phyloP scores from a whole-genome alignment of 2,329 filamentous ascomycete species.

The Thelonectria discophora region DNA sequence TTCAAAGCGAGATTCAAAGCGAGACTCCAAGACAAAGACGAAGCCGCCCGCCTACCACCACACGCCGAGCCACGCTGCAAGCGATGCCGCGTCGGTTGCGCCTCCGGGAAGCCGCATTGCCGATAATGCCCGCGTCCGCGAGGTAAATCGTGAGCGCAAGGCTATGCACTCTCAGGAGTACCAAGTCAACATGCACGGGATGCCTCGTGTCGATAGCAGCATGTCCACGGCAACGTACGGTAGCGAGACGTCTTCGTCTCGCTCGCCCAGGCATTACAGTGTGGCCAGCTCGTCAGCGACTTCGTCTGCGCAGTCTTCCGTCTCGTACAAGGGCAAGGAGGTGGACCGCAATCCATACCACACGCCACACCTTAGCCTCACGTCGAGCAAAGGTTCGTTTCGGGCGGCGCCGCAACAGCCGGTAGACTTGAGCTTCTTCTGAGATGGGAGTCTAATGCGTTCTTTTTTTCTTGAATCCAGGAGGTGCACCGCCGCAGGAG shows the following conservation, averaged over 20 bases:
- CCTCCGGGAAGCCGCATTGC: conserved; percentile 60
- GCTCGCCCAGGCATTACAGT: conserved; percentile 25
- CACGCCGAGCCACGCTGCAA: conserved; percentile 68
- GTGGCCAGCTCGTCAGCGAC: conserved; percentile 10
- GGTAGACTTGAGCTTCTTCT: conserved; percentile 25
- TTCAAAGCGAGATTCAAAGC: not conserved
- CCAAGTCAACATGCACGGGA: conserved; percentile 49
- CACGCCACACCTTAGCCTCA: conserved; percentile 47
- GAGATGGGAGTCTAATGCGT: conserved; percentile 11
- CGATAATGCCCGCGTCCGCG: conserved; percentile 58
- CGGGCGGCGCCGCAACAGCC: conserved; percentile 27
- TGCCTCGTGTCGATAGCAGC: conserved; percentile 58
- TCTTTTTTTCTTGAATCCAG: conserved; percentile 1
- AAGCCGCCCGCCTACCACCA: conserved; percentile 61
- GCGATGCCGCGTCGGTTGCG: conserved; percentile 64
- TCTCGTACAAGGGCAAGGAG: conserved; percentile 56
- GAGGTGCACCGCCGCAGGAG: conserved; percentile 40
- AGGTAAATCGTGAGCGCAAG: conserved; percentile 60
- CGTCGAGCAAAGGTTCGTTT: conserved; percentile 50
- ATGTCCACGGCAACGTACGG: conserved; percentile 58
- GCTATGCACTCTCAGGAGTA: conserved; percentile 48
- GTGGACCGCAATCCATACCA: conserved; percentile 46
- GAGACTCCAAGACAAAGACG: conserved; percentile 54
- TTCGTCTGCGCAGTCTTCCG: conserved; percentile 33
- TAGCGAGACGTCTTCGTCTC: conserved; percentile 44